Base-by-base conservation (phyloP, 2,329 filamentous ascomycete species). In the Colletotrichum zoysiae region DNA sequence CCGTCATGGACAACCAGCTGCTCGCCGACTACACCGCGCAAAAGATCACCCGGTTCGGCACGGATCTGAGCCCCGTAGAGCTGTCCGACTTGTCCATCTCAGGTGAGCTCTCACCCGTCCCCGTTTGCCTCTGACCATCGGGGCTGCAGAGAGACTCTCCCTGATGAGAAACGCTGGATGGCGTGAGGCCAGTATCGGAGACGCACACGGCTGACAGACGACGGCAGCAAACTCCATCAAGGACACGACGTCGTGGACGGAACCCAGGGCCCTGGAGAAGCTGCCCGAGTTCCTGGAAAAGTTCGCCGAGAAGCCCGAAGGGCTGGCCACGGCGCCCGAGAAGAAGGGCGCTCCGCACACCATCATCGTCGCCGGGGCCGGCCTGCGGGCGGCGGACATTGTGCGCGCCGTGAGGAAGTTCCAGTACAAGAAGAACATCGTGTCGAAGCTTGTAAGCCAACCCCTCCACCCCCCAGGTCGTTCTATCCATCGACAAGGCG, bases 21-120 rank as follows among this genome's bases (percentile, higher is more conserved):
- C 84, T 98, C 58, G 93, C 95, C 1, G 95, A 98, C 80, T 91
- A 97, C 80, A 86, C 98, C 73, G 93, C 93, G 8, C 92, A 96
- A 78, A 90, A 93, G 78, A 92, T 93, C 65, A 90, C 88, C 74
- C 88, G 92, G 33, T 97, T 95, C 78, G 93, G 94, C 65, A 90
- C 89, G 38, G 92, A 97, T 64, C 81, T 98, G 77, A 97, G 93
- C 76, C 85, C 90, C 0, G 88, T 98, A 51, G 96, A 99, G 82
- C 84, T 97, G 42, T 91, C 93, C 68, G 95, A 98, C 79, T 85
- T 94, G 77, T 91, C 93, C 67, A 86, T 98, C 64, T 90, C 94
- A 75, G 91, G 94, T 95, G 86, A 76, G 85, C 67, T 40, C 30
- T 65, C n/a, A 26, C 16, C 30, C 55, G 26, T 7, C 3, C n/a